phyloP scores from a whole-genome alignment of 495 filamentous ascomycete species.

The Rhypophila decipiens region DNA sequence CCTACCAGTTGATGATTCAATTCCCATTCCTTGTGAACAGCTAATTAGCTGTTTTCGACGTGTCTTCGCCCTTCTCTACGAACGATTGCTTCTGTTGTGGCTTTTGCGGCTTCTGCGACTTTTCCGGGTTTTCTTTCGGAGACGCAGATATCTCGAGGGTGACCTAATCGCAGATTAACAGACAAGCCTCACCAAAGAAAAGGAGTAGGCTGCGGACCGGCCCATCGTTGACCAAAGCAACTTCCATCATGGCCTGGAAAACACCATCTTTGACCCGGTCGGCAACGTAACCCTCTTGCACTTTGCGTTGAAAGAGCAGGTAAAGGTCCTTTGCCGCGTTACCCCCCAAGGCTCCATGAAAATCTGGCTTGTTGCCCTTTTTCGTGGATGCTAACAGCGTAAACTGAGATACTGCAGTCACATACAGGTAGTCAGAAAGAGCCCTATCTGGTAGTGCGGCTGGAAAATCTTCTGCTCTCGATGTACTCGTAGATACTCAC shows the following conservation, averaged over 20 bases:
- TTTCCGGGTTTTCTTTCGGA: constrained; percentile 10
- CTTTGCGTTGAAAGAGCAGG: constrained; percentile 68
- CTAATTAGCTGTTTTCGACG: too few relatives aligned
- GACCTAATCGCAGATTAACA: constrained; percentile 9
- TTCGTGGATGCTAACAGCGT: constrained; percentile 87
- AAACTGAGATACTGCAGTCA: constrained; percentile 95
- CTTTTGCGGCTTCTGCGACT: not conserved
- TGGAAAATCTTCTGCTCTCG: not conserved
- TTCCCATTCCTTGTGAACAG: too few relatives aligned
- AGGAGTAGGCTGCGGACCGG: constrained; percentile 57
- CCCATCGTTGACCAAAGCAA: constrained; percentile 87
- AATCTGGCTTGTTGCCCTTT: constrained; percentile 92
- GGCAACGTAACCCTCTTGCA: constrained; percentile 62
- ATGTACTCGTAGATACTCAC: constrained; percentile 41
- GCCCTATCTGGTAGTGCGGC: not conserved
- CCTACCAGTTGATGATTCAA: too few relatives aligned
- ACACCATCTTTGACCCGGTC: constrained; percentile 89
- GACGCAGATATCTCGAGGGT: constrained; percentile 32
- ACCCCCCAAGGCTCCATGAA: constrained; percentile 78
- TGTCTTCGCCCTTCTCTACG: too few relatives aligned
- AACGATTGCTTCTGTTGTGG: too few relatives aligned
- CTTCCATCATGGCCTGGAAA: constrained; percentile 99
- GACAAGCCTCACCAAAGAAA: not conserved
- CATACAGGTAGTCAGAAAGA: too few relatives aligned
- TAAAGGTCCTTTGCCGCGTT: constrained; percentile 76